Evolutionary conservation across 208 protist species (phyloP).

Genomic region (Leishmania arabica): DNA sequence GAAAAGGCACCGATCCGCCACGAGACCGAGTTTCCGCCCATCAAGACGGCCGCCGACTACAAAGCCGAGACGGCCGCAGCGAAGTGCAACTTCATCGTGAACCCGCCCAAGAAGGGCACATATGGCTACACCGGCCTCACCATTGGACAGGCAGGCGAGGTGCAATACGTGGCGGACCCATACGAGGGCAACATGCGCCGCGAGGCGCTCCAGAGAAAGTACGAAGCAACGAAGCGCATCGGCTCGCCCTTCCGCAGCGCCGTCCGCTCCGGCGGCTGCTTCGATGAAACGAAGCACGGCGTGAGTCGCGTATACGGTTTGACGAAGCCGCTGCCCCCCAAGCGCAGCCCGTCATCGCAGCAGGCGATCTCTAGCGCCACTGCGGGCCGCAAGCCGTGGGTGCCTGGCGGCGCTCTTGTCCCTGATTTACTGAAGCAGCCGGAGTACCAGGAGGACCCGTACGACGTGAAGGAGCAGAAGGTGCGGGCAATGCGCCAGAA

Average conservation of each 20-base stretch:
- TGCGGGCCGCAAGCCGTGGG: slow-evolving; percentile 58
- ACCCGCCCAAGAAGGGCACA: slow-evolving; percentile 89
- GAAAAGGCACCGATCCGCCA: slow-evolving; percentile 71
- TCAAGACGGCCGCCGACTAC: slow-evolving; percentile 34
- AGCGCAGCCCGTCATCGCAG: slow-evolving; percentile 24
- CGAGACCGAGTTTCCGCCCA: slow-evolving; percentile 79
- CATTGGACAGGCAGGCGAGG: slow-evolving; percentile 74
- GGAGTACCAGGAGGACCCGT: slow-evolving; percentile 91
- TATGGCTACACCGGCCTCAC: slow-evolving; percentile 87
- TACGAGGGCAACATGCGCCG: slow-evolving; percentile 46
- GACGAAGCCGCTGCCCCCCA: slow-evolving; percentile 74
- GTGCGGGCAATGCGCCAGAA: slow-evolving; percentile 56
- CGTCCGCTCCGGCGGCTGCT: slow-evolving; percentile 66
- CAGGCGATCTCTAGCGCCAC: not conserved
- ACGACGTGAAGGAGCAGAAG: slow-evolving; percentile 82
- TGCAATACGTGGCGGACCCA: slow-evolving; percentile 85
- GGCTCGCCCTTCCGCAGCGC: slow-evolving; percentile 63
- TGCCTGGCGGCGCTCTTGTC: slow-evolving; percentile 68
- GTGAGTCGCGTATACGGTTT: slow-evolving; percentile 81
- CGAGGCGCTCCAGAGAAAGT: slow-evolving; percentile 42
- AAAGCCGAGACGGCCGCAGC: slow-evolving; percentile 31
- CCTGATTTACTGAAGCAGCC: slow-evolving; percentile 73
- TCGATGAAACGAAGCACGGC: slow-evolving; percentile 79
- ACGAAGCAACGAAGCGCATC: slow-evolving; percentile 20
- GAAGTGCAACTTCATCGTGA: slow-evolving; percentile 77